Base-by-base conservation (phyloP, 2,329 filamentous ascomycete species). In the Zasmidium citrigriseum region DNA sequence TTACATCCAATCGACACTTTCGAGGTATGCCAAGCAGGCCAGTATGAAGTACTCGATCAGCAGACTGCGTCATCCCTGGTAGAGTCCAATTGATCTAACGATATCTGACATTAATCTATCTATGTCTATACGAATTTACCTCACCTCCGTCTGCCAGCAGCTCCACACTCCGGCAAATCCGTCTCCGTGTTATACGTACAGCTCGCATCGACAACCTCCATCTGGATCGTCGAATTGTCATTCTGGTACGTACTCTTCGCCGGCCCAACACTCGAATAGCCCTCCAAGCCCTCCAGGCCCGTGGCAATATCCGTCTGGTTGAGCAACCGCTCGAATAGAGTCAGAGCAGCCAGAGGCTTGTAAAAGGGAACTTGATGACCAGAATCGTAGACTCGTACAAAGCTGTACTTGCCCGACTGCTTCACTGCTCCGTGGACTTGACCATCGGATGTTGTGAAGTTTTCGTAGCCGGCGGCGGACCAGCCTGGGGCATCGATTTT, bases 301-400 rank as follows among this genome's bases (percentile, higher is more conserved):
- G 80, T 82, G 21, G 79, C 79, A 55, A 86, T 74, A 55, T 85
- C 81, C 20, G 73, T 68, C n/a, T 79, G 75, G 11, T 67, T 64
- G 56, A 84, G 70, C 11, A 77, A 77, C 12, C 82, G 76, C 69
- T 79, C 73, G 61, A 84, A 82, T 59, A 83, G 73, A 60, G 78
- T 77, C 12, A 83, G 70, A 7, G 81, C 70, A 12, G 75, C 78
- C 3, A 64, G 20, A 27, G 80, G 71, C 2, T 84, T 82, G 68
- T 84, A 84, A 67, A 83, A 83, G 0, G 82, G 82, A 1, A 81
- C 79, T 66, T 80, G 76, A 54, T 82, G 80, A 3, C 80, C 79
- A 7, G 73, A 72, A 57, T 82, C 77, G 67, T 79, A 82, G 61
- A 84, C 74, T 22, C 82, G 74, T 5, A 78, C 74, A 67, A 83